Conservation (phyloP, 2,329 filamentous ascomycete species). For the Aspergillus intermedius region DNA sequence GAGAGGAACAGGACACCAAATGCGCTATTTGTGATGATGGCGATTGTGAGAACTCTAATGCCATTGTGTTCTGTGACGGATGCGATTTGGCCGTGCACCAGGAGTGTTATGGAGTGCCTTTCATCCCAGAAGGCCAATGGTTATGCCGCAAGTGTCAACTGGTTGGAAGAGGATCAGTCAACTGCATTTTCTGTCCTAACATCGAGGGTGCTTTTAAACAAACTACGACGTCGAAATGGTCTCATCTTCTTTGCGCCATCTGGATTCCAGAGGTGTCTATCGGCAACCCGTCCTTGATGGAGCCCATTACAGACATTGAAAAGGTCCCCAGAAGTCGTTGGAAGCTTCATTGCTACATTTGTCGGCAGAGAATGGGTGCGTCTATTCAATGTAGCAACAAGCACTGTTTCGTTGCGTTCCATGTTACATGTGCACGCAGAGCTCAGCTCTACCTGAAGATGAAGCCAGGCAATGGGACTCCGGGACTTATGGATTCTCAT, state of each 20-base stretch:
- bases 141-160: constrained; percentile 94
- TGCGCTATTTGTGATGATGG: constrained; percentile 97
- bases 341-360: constrained; percentile 94
- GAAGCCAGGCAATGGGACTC: constrained; percentile 80
- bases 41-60: constrained; percentile 99
- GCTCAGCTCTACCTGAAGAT: constrained; percentile 88
- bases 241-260: constrained; percentile 90
- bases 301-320: constrained; percentile 95
- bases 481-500: constrained; percentile 71
- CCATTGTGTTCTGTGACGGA: constrained; percentile 97
- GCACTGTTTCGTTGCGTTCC: constrained; percentile 92
- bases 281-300: constrained; percentile 95
- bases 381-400: constrained; percentile 99
- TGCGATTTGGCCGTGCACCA: constrained; percentile 97
- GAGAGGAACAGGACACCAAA: constrained; percentile 94
- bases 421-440: constrained; percentile 88
- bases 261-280: constrained; percentile 98
- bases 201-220: constrained; percentile 98
- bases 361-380: constrained; percentile 93
- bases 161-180: constrained; percentile 84
- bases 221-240: constrained; percentile 93
- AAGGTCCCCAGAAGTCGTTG: constrained; percentile 93
- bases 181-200: constrained; percentile 97
- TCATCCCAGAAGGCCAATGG: constrained; percentile 98
- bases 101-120: constrained; percentile 97